Base-by-base conservation (phyloP, 2,329 filamentous ascomycete species). In the Penicillium expansum region DNA sequence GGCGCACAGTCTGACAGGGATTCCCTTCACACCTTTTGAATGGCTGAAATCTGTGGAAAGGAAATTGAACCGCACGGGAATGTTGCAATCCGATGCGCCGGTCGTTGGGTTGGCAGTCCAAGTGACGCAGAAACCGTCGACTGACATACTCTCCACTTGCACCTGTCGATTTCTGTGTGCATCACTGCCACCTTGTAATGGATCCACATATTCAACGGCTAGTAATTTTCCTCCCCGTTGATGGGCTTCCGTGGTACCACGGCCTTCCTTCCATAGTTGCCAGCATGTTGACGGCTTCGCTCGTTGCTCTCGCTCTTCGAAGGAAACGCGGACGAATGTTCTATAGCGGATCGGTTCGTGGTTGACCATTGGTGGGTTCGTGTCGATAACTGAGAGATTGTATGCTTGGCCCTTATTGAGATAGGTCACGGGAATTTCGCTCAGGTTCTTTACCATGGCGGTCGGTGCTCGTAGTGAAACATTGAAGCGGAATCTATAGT, bases 21-120 rank as follows among this genome's bases (percentile, higher is more conserved):
- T 97, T 35, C 94, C 94, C 76, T 97, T 99, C 48, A 99, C 94
- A 44, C 94, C 94, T 71, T 99, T 99, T 10, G 94, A 97, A 71
- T 97, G 94, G 73, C 93, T 97, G 72, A 97, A 99, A 71, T 99
- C 94, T 9, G 94, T 99, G 0, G 94, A 99, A 0, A 99, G 81
- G 71, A 99, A 99, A 77, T 99, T 99, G 81, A 97, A 99, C 44
- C 94, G 90, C 13, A 97, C 91, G 9, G 92, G 89, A 55, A 99
- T 86, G 48, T 86, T 90, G 72, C 92, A 94, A 67, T 97, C 92
- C 4, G 88, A 83, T 69, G 11, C 75, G 0, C 87, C 86, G 48
- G 86, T 87, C 41, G 68, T 57, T 37, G 83, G 75, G 5, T 86
- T 88, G 0, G 91, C 88, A 0, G 87, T 90, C 93, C 93, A 97